A percentile compares a stretch with the other conserved stretches of the same genome.
Conservation (phyloP, 148 eudicot genomes). For the Heliamphora exappendiculata region DNA sequence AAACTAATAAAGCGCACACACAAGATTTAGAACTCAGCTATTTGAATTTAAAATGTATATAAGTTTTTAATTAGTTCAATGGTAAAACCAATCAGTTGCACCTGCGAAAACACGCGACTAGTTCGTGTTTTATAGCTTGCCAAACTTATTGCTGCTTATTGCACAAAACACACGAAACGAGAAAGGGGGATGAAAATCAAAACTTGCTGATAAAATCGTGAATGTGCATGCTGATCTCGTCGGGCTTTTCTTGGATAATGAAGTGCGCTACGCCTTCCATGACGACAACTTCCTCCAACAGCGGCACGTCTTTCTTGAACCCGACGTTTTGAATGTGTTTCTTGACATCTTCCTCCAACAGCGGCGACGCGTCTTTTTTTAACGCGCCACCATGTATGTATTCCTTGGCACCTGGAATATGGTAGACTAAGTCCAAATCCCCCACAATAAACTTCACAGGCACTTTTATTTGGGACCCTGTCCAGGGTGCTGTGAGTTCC, state of each 20-base stretch:
- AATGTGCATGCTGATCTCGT: conserved; percentile 29
- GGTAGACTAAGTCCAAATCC: conserved; percentile 31
- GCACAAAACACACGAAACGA: not conserved
- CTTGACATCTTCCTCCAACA: conserved; percentile 30
- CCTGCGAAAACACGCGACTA: too few species aligned
- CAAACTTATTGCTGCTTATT: too few species aligned
- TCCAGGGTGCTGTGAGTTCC: conserved; percentile 44
- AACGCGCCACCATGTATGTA: conserved; percentile 32
- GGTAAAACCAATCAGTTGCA: too few species aligned
- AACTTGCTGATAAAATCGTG: conserved; percentile 20
- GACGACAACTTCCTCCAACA: conserved; percentile 32
- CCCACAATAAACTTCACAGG: conserved; percentile 43
- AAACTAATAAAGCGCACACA: not conserved
- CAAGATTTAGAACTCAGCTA: not conserved
- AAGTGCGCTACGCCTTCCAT: conserved; percentile 38
- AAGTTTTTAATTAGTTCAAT: not conserved
- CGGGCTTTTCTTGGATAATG: conserved; percentile 24
- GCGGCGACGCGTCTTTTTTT: too few species aligned
- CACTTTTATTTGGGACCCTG: conserved; percentile 28
- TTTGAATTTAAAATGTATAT: not conserved
- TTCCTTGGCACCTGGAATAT: conserved; percentile 25
- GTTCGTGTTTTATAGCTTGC: too few species aligned
- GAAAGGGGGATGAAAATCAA: not conserved
- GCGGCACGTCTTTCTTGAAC: conserved; percentile 24
- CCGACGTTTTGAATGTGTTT: conserved; percentile 31